Base-by-base conservation (phyloP, 2,329 filamentous ascomycete species). In the Penicillium griseofulvum region DNA sequence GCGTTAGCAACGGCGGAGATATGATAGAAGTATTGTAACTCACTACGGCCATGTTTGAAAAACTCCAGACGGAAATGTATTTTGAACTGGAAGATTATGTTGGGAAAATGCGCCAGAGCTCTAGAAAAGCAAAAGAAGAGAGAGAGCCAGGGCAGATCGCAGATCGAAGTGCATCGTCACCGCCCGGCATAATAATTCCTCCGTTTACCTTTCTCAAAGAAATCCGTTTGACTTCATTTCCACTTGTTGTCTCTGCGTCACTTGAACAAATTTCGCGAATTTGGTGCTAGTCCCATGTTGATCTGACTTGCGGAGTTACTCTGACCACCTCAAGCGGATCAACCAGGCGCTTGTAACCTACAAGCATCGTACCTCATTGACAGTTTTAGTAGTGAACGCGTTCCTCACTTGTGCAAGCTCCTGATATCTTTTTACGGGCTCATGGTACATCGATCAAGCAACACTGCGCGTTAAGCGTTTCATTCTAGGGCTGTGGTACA, bases 1-100 rank as follows among this genome's bases (percentile, higher is more conserved):
- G 29, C 34, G 54, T 67, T 43, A 64, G 57, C n/a, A 44, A 49
- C 31, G 31, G 39, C 50, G 48, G 37, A 26, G 36, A 24, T 22
- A 33, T 12, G 44, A 52, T 33, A 12, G 34, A 19, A 22, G 19
- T 1, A 4, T 16, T 38, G 3, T 16, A 11, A 65, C 72, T 68
- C 54, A 76, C 73, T 56, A 66, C 70, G 68, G 73, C 71, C 73
- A 76, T 76, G 49, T 41, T 66, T 47, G 57, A 28, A 47, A 9
- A 54, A 9, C 53, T 56, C 19, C 52, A 45, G 45, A 36, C 28
- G n/a, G 33, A 49, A 37, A n/a, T n/a, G 5, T 38, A 14, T 37
- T 26, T 36, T 34, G 26, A 17, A 26, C 37, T 33, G 33, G 33
- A 47, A 54, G 11, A 45, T 17, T 36, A 36, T 43, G 54, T 44